Percentiles rank a stretch among this genome's conserved stretches.
Conservation (phyloP, 2,329 filamentous ascomycete genomes). For the Neonectria punicea region DNA sequence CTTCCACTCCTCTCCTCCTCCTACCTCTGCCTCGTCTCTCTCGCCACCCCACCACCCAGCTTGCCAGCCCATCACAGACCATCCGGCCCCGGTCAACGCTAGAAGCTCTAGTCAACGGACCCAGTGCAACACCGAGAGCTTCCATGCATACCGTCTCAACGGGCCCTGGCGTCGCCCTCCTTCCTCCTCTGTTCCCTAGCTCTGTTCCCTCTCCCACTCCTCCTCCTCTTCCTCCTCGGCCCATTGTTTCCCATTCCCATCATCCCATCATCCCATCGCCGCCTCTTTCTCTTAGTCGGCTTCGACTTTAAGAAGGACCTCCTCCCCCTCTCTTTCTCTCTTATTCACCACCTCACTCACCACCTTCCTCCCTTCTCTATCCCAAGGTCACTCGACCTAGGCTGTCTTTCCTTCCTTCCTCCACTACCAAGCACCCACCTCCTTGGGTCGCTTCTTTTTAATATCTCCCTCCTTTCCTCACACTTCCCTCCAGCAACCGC, state of each 20-base stretch:
- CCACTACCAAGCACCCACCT: constrained; percentile 6
- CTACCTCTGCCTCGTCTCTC: neutral
- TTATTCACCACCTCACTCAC: constrained; percentile 14
- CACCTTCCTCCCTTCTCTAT: constrained; percentile 4
- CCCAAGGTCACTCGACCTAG: constrained; percentile 32
- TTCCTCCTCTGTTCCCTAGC: neutral
- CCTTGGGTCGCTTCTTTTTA: neutral
- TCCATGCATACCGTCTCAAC: constrained; percentile 13
- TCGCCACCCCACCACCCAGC: constrained; percentile 8
- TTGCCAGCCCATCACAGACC: constrained; percentile 6
- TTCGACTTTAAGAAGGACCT: constrained; percentile 35
- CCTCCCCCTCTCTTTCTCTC: constrained; percentile 19
- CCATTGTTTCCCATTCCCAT: constrained; percentile 23
- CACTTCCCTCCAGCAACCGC: constrained; percentile 1
- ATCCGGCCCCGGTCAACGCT: constrained; percentile 17
- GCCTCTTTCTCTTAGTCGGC: constrained; percentile 15
- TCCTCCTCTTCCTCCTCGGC: constrained; percentile 17
- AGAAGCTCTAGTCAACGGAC: constrained; percentile 23
- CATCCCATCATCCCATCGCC: constrained; percentile 22
- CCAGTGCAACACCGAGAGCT: constrained; percentile 24
- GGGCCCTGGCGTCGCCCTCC: neutral
- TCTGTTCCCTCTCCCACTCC: neutral
- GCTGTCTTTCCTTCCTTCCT: constrained; percentile 23
- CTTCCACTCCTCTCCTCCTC: neutral
- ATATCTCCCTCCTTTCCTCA: neutral